phyloP scores from a whole-genome alignment of 345 rosid genomes.

The Eucalyptus polybractea region DNA sequence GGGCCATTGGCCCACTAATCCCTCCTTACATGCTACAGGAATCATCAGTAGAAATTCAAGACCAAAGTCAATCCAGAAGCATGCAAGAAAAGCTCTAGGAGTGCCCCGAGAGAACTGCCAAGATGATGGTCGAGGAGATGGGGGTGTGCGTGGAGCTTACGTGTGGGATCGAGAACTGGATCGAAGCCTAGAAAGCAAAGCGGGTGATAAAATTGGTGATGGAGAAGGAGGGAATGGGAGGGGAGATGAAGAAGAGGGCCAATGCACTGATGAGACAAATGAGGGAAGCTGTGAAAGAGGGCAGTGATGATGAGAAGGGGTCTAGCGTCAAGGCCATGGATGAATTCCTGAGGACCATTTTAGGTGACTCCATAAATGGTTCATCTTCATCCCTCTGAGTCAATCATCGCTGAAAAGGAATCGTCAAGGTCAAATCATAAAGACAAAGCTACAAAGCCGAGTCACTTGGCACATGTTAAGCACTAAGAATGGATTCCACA shows the following conservation, averaged over 20 bases:
- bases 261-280: neutral
- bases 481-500: too few relatives aligned
- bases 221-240: constrained; percentile 16
- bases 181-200: constrained; percentile 7
- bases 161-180: constrained; percentile 5
- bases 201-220: constrained; percentile 16
- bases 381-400: too few relatives aligned
- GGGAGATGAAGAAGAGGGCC: constrained; percentile 15
- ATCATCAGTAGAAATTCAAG: neutral
- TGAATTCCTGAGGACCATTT: neutral
- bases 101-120: constrained; percentile 12
- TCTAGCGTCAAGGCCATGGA: neutral
- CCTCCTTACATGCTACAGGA: constrained; percentile 3
- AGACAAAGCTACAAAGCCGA: too few relatives aligned
- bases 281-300: neutral
- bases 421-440: too few relatives aligned
- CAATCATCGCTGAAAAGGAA: too few relatives aligned
- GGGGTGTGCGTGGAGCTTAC: constrained; percentile 21
- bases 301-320: neutral
- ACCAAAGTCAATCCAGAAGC: neutral
- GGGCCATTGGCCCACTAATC: constrained; percentile 28
- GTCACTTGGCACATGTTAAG: too few relatives aligned
- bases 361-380: neutral
- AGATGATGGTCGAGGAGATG: constrained; percentile 43
- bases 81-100: constrained; percentile 8